Evolutionary conservation across 2,329 filamentous ascomycete genomes (phyloP), one percentile per base, ranked within the genome.

Genomic region (Phaeosphaeria sp.): DNA sequence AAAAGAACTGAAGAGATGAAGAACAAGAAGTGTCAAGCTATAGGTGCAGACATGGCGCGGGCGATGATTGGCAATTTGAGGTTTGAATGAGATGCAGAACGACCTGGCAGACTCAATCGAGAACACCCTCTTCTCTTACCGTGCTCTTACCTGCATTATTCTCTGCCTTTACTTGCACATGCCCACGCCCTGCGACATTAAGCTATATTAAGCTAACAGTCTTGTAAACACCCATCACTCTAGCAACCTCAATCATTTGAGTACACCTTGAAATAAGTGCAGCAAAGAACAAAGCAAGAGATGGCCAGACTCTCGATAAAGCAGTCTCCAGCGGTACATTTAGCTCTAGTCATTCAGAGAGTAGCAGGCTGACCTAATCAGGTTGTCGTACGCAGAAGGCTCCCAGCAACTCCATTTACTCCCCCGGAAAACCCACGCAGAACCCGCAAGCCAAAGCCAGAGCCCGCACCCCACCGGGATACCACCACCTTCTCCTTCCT

Each of bases 11-110:
- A 60, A 44, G 62, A 64, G 46, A 30, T 55, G 5, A 17, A 39
- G 11, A 33, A 47, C n/a, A 13, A 48, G 46, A n/a, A 40, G 18
- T 65, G 69, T 58, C 50, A 66, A 46, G 55, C 63, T 9, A 44
- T 70, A 13, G 64, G 61, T 1, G 53, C 53, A 8, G 59, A 61
- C 9, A 61, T 64, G 27, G 61, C 68, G 9, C 53, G 60, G 27
- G 50, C 47, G 51, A 53, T 50, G 22, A 64, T 68, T 50, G 54
- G 55, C 22, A 46, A 43, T 17, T 50, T 69, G 40, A 49, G 57
- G 1, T 69, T 61, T 61, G 61, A 68, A 9, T 63, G 22, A 58
- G 27, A 27, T 30, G 43, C 30, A 13, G 15, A 36, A 6, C 25
- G 25, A 6, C 25, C 25, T 30, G 25, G 25, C 25, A 5, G 30